Percentiles rank a stretch among this genome's conserved stretches.
Conservation (phyloP, 768 basidiomycete species). For the Amyloporia xantha region DNA sequence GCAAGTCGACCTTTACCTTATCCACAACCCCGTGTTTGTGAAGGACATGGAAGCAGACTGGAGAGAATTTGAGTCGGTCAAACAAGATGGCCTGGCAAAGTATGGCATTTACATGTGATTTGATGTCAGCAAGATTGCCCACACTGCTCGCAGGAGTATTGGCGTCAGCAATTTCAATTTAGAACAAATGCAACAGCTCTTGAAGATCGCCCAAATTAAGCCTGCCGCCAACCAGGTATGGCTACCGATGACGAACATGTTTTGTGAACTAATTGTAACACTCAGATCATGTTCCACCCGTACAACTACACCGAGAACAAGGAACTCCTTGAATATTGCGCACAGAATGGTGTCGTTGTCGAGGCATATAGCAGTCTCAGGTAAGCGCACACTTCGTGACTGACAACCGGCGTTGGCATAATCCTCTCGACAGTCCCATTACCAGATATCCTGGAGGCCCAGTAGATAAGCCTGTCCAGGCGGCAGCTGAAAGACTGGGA, state of each 20-base stretch:
- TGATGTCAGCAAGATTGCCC: background rate
- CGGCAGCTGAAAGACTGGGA: conserved; percentile 45
- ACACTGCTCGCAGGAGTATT: conserved; percentile 44
- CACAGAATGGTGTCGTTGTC: conserved; percentile 51
- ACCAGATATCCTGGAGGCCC: conserved; percentile 57
- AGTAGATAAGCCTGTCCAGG: conserved; percentile 48
- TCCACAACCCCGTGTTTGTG: conserved; percentile 42
- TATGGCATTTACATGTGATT: conserved; percentile 9
- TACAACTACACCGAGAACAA: conserved; percentile 60
- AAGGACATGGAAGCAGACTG: conserved; percentile 34
- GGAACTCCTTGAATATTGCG: conserved; percentile 46
- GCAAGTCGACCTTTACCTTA: conserved; percentile 65
- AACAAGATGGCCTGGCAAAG: conserved; percentile 35
- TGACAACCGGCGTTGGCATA: background rate
- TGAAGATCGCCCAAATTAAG: conserved; percentile 44
- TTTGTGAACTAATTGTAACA: background rate
- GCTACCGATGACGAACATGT: background rate
- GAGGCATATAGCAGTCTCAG: conserved; percentile 61
- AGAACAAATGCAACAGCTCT: conserved; percentile 42
- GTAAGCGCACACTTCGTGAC: conserved; percentile 30
- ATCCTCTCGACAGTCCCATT: conserved; percentile 41
- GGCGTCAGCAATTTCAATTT: conserved; percentile 67
- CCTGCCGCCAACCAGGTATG: conserved; percentile 68
- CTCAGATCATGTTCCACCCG: conserved; percentile 62
- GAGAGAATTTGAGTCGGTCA: conserved; percentile 50